Base-by-base conservation (phyloP, 2,329 filamentous ascomycete species). In the Zasmidium citrigriseum region DNA sequence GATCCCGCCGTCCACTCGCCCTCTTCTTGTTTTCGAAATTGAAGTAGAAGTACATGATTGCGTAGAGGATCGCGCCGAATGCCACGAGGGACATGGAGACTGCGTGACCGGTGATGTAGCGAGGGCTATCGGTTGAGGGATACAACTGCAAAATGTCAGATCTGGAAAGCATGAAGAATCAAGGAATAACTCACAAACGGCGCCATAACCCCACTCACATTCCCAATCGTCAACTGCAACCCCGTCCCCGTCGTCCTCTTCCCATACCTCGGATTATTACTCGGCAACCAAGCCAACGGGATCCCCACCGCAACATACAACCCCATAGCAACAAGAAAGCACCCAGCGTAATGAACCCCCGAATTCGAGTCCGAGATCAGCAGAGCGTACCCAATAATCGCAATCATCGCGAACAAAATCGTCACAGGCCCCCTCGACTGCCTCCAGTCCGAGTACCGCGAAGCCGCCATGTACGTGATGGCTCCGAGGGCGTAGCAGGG, bases 401-500 rank as follows among this genome's bases (percentile, higher is more conserved):
- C 55, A 16, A 64, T 50, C 1, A 77, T 64, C 7, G 83, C 85
- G 64, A 90, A 88, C 11, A 84, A 70, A 25, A 89, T 81, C 22
- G 82, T 82, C 63, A 88, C 89, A 0, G 90, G 63, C 0, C 83
- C 89, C 44, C 90, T 83, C 57, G 78, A 81, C 73, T 91, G 88
- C 61, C 82, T 78, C 55, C 81, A 80, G 70, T 93, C 90, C 3
- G 87, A 90, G 46, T 89, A 73, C 66, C 82, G 83, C 0, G 89
- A 89, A 1, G 85, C 79, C 9, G 79, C 62, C 71, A 93, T 83
- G 71, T 91, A 93, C 0, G 82, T 83, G 4, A 87, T 78, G 0
- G 89, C 89, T 3, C 89, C 90, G 3, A 91, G 72, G 4, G 85
- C 84, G 70, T 93, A 93, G 73, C 88, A 91, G 0, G 90, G 90